phyloP scores from a whole-genome alignment of 225 moss, liverwort and hornwort species.

The Rhytidiadelphus loreus region DNA sequence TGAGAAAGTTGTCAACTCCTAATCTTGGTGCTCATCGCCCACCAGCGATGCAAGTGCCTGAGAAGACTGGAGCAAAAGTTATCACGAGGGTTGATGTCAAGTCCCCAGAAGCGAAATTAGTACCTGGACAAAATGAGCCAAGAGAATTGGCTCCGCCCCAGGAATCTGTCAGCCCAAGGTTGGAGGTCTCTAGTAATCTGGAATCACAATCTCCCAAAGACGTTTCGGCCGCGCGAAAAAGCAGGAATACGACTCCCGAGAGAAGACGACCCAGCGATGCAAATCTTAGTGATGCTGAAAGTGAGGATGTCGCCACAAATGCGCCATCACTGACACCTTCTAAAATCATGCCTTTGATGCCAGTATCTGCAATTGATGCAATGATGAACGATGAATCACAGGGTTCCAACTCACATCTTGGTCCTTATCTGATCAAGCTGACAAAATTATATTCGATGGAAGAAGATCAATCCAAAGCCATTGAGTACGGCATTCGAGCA shows the following conservation, averaged over 20 bases:
- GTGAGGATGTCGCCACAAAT: constrained; percentile 9
- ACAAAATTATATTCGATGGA: constrained; percentile 80
- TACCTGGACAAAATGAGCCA: not conserved
- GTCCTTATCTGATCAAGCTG: constrained; percentile 69
- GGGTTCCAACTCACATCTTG: constrained; percentile 27
- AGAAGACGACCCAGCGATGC: constrained; percentile 9
- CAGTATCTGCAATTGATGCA: constrained; percentile 35
- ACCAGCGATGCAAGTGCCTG: constrained; percentile 1
- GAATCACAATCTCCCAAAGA: not conserved
- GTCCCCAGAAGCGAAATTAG: not conserved
- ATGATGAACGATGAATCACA: constrained; percentile 44
- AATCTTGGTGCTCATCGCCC: constrained; percentile 22
- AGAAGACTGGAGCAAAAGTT: constrained; percentile 11
- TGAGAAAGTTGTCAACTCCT: constrained; percentile 37
- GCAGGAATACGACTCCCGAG: constrained; percentile 15
- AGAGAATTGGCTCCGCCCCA: constrained; percentile 16
- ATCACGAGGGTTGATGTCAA: not conserved
- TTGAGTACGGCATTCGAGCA: constrained; percentile 76
- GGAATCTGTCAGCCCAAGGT: constrained; percentile 12
- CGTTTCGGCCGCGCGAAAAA: not conserved
- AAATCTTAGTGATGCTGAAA: constrained; percentile 15
- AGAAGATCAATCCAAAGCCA: constrained; percentile 77
- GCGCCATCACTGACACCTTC: not conserved
- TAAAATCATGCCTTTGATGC: constrained; percentile 42
- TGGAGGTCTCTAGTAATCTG: not conserved